phyloP scores from a whole-genome alignment of 2,329 filamentous ascomycete species.

The Penicillium sp. region DNA sequence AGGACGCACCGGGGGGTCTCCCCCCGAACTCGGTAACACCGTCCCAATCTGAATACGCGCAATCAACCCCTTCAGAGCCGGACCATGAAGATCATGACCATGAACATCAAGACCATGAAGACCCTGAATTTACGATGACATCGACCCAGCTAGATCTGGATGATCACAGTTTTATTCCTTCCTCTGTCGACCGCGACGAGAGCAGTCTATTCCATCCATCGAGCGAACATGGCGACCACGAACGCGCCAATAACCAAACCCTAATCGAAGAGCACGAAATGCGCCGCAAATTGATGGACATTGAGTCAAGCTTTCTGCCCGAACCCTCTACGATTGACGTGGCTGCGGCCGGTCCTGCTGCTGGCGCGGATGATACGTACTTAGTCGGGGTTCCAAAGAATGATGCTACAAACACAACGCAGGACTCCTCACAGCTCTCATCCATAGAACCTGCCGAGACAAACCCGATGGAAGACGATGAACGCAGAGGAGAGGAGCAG shows the following conservation, averaged over 20 bases:
- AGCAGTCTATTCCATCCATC: conserved; percentile 27
- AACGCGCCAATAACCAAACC: conserved; percentile 34
- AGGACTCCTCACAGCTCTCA: conserved; percentile 20
- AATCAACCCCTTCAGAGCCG: conserved; percentile 7
- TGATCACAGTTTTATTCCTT: conserved; percentile 25
- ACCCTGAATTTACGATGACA: conserved; percentile 14
- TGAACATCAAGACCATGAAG: conserved; percentile 11
- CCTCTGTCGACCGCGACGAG: conserved; percentile 29
- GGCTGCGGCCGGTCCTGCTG: conserved; percentile 19
- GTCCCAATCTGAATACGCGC: conserved; percentile 1
- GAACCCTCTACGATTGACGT: conserved; percentile 43
- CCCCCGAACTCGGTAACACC: conserved; percentile 17
- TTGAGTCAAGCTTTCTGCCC: conserved; percentile 56
- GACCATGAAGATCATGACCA: conserved; percentile 12
- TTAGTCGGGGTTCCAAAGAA: conserved; percentile 32
- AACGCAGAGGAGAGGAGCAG: not conserved
- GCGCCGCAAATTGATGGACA: conserved; percentile 51
- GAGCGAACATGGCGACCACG: conserved; percentile 28
- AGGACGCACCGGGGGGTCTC: conserved; percentile 22
- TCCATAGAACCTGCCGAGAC: conserved; percentile 22
- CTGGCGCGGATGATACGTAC: conserved; percentile 39
- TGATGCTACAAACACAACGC: conserved; percentile 12
- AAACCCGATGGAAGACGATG: conserved; percentile 13
- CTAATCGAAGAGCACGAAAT: conserved; percentile 51
- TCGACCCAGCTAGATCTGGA: conserved; percentile 19